Evolutionary conservation across 495 filamentous ascomycete genomes (phyloP).

Genomic region (Xeromyces bisporus): DNA sequence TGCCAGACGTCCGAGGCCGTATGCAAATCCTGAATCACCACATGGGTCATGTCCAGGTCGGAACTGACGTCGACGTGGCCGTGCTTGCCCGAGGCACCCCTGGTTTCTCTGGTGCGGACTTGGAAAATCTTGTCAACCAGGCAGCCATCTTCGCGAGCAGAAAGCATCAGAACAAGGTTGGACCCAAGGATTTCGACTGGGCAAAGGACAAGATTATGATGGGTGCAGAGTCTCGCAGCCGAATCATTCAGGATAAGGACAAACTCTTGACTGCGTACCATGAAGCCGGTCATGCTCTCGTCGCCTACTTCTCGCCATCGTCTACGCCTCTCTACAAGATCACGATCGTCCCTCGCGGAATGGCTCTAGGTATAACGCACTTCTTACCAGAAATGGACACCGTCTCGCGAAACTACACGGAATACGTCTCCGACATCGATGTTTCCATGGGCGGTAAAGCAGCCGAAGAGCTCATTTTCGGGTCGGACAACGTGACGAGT

Average conservation of each 20-base stretch:
- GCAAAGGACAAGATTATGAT: conserved; percentile 97
- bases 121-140: conserved; percentile 94
- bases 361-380: conserved; percentile 67
- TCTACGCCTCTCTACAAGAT: conserved; percentile 80
- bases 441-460: conserved; percentile 81
- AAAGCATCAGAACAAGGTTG: conserved; percentile 53
- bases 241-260: conserved; percentile 78
- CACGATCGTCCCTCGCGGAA: conserved; percentile 84
- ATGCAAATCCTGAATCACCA: conserved; percentile 85
- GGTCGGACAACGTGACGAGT: conserved; percentile 68
- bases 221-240: conserved; percentile 77
- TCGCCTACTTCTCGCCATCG: conserved; percentile 60
- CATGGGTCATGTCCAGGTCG: conserved; percentile 67
- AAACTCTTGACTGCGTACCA: conserved; percentile 86
- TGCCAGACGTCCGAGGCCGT: conserved; percentile 89
- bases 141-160: conserved; percentile 84
- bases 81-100: conserved; percentile 72
- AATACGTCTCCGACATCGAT: conserved; percentile 59
- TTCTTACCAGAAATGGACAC: conserved; percentile 80
- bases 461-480: conserved; percentile 86
- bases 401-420: conserved; percentile 53
- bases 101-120: conserved; percentile 85
- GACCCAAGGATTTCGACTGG: conserved; percentile 78
- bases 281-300: conserved; percentile 88
- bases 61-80: conserved; percentile 61